These are phyloP conservation scores for Solanum medicagineum DNA, from an alignment of 257 asterid species.

Conservation along the genomic window DNA sequence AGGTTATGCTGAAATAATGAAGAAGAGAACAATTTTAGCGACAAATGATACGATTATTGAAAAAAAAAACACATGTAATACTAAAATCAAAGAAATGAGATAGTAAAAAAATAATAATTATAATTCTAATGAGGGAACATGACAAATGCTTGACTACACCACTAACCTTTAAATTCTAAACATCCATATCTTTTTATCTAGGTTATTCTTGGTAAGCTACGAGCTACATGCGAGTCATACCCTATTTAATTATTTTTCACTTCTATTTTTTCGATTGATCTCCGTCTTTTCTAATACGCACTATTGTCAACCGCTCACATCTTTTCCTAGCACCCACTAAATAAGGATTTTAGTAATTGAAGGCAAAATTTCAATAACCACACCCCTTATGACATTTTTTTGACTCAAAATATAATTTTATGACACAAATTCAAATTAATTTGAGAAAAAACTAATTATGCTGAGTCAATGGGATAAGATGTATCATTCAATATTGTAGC, in stretches of 20 bases:
- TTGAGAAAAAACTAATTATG: neutral
- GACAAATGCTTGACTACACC: neutral
- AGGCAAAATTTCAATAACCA: neutral
- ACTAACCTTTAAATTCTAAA: neutral
- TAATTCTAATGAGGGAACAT: neutral
- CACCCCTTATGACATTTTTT: neutral
- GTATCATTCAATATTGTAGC: neutral
- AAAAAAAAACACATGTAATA: neutral
- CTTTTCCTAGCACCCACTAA: neutral
- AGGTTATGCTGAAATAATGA: neutral
- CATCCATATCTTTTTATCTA: too few species aligned
- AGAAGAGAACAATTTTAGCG: neutral
- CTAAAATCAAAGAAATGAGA: neutral
- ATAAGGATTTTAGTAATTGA: neutral
- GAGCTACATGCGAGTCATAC: rapidly evolving
- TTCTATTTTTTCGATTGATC: too few species aligned
- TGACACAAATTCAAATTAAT: too few species aligned
- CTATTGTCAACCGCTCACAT: neutral
- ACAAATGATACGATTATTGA: too few species aligned
- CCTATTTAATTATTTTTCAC: too few species aligned
- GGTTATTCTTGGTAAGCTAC: neutral
- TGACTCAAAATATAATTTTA: too few species aligned
- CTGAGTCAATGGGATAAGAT: neutral
- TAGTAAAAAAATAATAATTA: too few species aligned
- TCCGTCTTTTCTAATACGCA: rapidly evolving